Evolutionary conservation across 1,284 basidiomycete species (phyloP).

Genomic region (Apiotrichum mycotoxinovorans): DNA sequence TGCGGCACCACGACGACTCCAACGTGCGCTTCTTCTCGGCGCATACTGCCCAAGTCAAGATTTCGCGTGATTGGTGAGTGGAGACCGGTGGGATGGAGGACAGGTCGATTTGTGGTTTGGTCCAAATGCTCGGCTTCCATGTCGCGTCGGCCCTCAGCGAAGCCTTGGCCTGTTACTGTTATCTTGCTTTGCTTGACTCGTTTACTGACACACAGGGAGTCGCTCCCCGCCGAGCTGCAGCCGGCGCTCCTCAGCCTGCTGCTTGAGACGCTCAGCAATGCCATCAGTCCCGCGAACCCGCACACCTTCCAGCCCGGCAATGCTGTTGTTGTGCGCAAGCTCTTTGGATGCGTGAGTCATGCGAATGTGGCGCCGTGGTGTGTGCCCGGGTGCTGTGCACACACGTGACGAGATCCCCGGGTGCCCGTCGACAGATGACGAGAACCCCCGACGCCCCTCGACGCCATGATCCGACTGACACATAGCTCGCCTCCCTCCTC

Average conservation of each 20-base stretch:
- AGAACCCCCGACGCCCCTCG: no score
- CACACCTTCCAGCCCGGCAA: constrained; percentile 38
- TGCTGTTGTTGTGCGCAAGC: constrained; percentile 68
- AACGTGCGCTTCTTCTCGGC: constrained; percentile 90
- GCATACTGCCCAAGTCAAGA: constrained; percentile 85
- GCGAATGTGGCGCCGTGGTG: background rate
- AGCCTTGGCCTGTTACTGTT: no score
- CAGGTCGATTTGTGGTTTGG: no score
- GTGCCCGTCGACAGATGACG: no score
- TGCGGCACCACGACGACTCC: constrained; percentile 55
- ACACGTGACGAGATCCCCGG: no score
- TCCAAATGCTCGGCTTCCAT: no score
- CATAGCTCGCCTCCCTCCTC: constrained; percentile 44
- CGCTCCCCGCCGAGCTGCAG: constrained; percentile 43
- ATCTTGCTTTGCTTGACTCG: no score
- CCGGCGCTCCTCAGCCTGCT: constrained; percentile 40
- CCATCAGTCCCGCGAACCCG: constrained; percentile 37
- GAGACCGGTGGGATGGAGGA: no score
- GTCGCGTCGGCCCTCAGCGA: no score
- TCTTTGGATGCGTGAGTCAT: constrained; percentile 72
- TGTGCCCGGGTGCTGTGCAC: no score
- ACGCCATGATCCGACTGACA: no score
- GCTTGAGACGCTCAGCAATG: constrained; percentile 36
- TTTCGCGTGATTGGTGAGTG: constrained; percentile 77
- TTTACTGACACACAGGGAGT: constrained; percentile 34